Evolutionary conservation across 1,284 basidiomycete species (phyloP).

Genomic region (Leccinum fallax): DNA sequence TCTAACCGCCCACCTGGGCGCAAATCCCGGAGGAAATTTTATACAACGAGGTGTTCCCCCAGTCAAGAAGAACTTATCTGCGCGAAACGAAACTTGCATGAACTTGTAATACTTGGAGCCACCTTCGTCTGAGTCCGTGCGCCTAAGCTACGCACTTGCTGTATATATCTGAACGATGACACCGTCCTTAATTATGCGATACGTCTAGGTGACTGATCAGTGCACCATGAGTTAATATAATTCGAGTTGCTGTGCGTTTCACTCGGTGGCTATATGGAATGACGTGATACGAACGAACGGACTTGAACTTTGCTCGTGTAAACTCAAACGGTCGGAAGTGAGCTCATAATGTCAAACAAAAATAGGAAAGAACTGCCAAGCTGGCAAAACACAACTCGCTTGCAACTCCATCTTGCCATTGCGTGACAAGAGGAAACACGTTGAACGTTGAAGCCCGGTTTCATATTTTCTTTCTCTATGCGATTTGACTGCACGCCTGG

Average conservation of each 20-base stretch:
- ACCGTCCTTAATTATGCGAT: constrained; percentile 20
- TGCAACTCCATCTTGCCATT: constrained; percentile 7
- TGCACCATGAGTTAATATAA: constrained; percentile 13
- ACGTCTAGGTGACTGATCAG: constrained; percentile 23
- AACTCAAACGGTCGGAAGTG: constrained; percentile 19
- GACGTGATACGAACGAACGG: constrained; percentile 31
- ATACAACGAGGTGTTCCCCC: constrained; percentile 17
- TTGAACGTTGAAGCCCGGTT: constrained; percentile 13
- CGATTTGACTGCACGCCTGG: background rate
- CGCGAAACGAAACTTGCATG: constrained; percentile 1
- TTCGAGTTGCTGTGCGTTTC: constrained; percentile 18
- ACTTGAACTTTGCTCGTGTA: constrained; percentile 24
- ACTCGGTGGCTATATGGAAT: constrained; percentile 28
- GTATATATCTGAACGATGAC: constrained; percentile 18
- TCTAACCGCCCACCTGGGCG: background rate
- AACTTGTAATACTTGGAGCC: background rate
- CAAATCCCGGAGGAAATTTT: constrained; percentile 4
- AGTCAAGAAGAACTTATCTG: constrained; percentile 11
- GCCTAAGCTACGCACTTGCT: constrained; percentile 23
- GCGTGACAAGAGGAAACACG: background rate
- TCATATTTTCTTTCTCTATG: constrained; percentile 3
- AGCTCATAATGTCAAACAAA: background rate
- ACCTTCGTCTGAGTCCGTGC: constrained; percentile 21
- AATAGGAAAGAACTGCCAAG: constrained; percentile 15
- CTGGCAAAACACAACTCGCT: constrained; percentile 14